A percentile compares a stretch with the other conserved stretches of the same genome.
Conservation (phyloP, 1,284 basidiomycete genomes). For the Ustilago shanxiensis region DNA sequence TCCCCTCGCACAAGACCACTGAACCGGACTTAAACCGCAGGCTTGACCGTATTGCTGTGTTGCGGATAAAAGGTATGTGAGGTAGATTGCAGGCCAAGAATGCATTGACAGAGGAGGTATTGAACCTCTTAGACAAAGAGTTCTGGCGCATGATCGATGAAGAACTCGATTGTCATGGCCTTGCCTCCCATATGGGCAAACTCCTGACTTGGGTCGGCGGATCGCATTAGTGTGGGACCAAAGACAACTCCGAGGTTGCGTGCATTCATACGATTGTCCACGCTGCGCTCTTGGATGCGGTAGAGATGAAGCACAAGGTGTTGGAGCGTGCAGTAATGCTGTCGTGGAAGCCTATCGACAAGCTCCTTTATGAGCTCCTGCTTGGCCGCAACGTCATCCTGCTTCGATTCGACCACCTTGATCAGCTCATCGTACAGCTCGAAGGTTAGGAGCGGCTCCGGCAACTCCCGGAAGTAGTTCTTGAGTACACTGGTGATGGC, state of each 20-base stretch:
- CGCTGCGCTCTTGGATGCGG: slow-evolving; percentile 67
- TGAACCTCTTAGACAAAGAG: slow-evolving; percentile 24
- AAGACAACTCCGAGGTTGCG: slow-evolving; percentile 99
- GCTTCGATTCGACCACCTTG: slow-evolving; percentile 60
- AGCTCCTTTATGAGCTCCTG: slow-evolving; percentile 73
- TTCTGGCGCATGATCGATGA: slow-evolving; percentile 43
- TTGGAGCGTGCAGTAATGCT: slow-evolving; percentile 88
- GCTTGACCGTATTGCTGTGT: no score
- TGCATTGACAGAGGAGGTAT: no score
- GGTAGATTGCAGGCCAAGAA: no score
- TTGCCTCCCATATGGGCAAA: slow-evolving; percentile 98
- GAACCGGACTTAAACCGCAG: no score
- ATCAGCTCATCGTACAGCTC: slow-evolving; percentile 90
- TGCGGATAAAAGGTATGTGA: no score
- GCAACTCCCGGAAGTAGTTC: slow-evolving; percentile 92
- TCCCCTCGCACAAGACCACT: no score
- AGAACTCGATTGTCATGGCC: slow-evolving; percentile 77
- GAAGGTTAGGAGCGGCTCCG: slow-evolving; percentile 89
- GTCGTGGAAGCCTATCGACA: slow-evolving; percentile 82
- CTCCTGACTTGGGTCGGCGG: slow-evolving; percentile 85
- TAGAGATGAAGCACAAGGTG: slow-evolving; percentile 88
- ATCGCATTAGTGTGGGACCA: slow-evolving; percentile 95
- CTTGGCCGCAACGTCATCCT: slow-evolving; percentile 20
- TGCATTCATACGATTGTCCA: slow-evolving; percentile 91
- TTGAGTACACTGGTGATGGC: slow-evolving; percentile 97